Conservation (phyloP, 2,329 filamentous ascomycete genomes). For the Aspergillus neotritici region DNA sequence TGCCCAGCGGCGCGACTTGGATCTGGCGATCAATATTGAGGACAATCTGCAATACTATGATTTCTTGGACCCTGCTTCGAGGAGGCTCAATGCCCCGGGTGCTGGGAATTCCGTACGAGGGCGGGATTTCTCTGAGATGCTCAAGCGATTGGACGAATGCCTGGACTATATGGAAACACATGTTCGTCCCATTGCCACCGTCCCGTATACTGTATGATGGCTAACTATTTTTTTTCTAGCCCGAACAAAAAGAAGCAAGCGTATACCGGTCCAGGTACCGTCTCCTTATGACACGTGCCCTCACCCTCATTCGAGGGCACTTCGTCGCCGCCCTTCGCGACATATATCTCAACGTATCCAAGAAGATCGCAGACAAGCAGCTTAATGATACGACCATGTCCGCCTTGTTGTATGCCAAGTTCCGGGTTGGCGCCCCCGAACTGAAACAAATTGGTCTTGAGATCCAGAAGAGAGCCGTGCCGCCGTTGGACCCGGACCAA, state of each 20-base stretch:
- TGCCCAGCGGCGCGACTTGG: conserved; percentile 73
- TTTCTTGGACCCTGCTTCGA: conserved; percentile 84
- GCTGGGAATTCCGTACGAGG: conserved; percentile 79
- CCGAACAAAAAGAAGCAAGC: conserved; percentile 78
- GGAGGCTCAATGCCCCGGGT: conserved; percentile 84
- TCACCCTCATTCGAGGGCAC: conserved; percentile 62
- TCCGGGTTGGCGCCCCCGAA: conserved; percentile 60
- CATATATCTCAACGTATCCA: conserved; percentile 57
- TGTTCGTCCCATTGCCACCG: conserved; percentile 44
- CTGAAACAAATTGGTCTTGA: conserved; percentile 61
- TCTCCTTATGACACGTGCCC: conserved; percentile 64
- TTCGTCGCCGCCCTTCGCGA: conserved; percentile 60
- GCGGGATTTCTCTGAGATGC: conserved; percentile 79
- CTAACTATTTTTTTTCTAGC: conserved; percentile 43
- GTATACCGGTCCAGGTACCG: conserved; percentile 84
- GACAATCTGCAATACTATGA: conserved; percentile 92
- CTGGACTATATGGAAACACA: conserved; percentile 88
- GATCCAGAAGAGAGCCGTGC: conserved; percentile 60
- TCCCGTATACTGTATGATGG: conserved; percentile 2
- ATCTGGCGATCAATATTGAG: conserved; percentile 75
- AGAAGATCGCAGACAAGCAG: conserved; percentile 60
- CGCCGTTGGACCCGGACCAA: conserved; percentile 54
- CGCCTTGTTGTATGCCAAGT: conserved; percentile 65
- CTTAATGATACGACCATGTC: conserved; percentile 68
- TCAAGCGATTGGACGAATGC: conserved; percentile 81